These are phyloP conservation scores for Spathaspora sp. DNA, from an alignment of 1,139 yeast species.

Conservation along the genomic window DNA sequence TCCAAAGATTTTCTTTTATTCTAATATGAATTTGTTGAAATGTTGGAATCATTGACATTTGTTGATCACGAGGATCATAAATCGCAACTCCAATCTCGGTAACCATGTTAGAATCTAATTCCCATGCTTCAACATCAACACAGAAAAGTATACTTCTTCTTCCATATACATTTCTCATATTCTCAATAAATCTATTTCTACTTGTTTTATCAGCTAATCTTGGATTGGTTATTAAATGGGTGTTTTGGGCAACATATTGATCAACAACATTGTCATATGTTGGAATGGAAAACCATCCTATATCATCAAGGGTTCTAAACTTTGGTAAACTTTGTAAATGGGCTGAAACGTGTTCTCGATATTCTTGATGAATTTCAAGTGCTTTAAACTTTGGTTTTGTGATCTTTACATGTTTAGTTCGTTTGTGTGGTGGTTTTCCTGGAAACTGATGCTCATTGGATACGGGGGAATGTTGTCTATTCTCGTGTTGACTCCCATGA, in stretches of 20 bases:
- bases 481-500: background rate
- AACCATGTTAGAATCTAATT: slow-evolving; percentile 40
- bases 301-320: slow-evolving; percentile 3
- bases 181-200: slow-evolving; percentile 4
- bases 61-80: slow-evolving; percentile 57
- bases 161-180: slow-evolving; percentile 20
- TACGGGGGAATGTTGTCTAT: background rate
- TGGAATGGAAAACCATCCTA: background rate
- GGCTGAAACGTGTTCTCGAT: slow-evolving; percentile 3
- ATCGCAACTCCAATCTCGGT: slow-evolving; percentile 73
- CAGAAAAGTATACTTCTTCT: slow-evolving; percentile 45
- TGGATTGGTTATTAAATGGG: slow-evolving; percentile 7
- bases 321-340: slow-evolving; percentile 5
- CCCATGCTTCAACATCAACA: slow-evolving; percentile 70
- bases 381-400: background rate
- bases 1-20: slow-evolving; percentile 47
- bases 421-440: no score
- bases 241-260: background rate
- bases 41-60: slow-evolving; percentile 38
- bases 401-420: background rate
- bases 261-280: slow-evolving; percentile 3
- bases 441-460: background rate
- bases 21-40: slow-evolving; percentile 56
- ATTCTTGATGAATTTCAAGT: slow-evolving; percentile 4
- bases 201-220: slow-evolving; percentile 5